Evolutionary conservation across 2,329 filamentous ascomycete species (phyloP).

Genomic region (Septoria petroselini): DNA sequence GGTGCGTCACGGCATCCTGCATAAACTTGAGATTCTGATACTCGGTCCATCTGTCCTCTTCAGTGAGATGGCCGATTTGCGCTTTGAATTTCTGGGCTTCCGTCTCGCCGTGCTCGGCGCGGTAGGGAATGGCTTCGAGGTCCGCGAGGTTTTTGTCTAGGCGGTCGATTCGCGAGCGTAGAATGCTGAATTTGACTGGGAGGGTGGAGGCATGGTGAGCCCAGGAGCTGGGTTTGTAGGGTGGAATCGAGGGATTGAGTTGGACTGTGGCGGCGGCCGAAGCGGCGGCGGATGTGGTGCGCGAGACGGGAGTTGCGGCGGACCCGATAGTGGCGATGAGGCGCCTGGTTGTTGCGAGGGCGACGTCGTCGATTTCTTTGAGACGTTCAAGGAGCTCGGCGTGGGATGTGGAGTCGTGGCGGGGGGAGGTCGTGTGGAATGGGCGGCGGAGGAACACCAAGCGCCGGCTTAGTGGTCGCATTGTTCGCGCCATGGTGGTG

Average conservation of each 20-base stretch:
- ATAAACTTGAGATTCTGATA: neutral
- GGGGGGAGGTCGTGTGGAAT: neutral
- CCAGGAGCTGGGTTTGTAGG: constrained; percentile 12
- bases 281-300: neutral
- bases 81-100: neutral
- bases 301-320: neutral
- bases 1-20: neutral
- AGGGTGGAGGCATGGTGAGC: neutral
- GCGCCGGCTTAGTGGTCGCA: constrained; percentile 10
- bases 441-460: constrained; percentile 1
- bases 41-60: neutral
- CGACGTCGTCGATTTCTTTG: constrained; percentile 11
- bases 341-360: constrained; percentile 12
- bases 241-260: constrained; percentile 10
- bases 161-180: neutral
- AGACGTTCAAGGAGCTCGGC: constrained; percentile 4
- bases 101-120: neutral
- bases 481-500: constrained; percentile 8
- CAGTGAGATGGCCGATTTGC: neutral
- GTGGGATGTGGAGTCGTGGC: constrained; percentile 5
- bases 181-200: neutral
- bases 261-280: neutral
- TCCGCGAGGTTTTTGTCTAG: constrained; percentile 11
- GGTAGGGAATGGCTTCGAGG: constrained; percentile 5
- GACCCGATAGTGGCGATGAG: constrained; percentile 1